These are phyloP conservation scores for Areca catechu DNA, from an alignment of 176 grass and related monocot species.

Conservation along the genomic window DNA sequence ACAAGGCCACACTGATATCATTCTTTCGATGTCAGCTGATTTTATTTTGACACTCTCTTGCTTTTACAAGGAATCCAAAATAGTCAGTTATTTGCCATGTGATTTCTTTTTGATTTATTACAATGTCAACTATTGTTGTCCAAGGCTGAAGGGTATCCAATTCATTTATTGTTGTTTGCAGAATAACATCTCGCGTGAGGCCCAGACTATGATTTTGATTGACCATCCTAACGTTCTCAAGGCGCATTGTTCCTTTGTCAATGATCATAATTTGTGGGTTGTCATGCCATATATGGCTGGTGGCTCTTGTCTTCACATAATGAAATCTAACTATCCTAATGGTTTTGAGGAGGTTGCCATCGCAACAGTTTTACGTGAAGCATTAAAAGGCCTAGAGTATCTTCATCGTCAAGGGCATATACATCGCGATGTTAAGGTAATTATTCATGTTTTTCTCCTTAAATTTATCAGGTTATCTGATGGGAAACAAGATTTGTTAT, in stretches of 20 bases:
- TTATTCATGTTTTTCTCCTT: neutral
- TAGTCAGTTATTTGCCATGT: too few relatives aligned
- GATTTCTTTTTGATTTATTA: too few relatives aligned
- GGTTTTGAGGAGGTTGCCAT: constrained; percentile 75
- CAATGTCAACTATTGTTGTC: too few relatives aligned
- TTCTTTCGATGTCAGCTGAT: too few relatives aligned
- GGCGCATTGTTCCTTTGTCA: constrained; percentile 80
- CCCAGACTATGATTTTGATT: constrained; percentile 85
- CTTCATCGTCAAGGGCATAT: constrained; percentile 88
- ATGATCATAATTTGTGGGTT: constrained; percentile 66
- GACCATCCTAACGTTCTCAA: constrained; percentile 91
- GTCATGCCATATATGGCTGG: constrained; percentile 93
- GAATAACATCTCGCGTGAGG: constrained; percentile 89
- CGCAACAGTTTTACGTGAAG: constrained; percentile 74
- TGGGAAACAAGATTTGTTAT: too few relatives aligned
- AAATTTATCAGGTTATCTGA: too few relatives aligned
- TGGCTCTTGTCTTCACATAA: constrained; percentile 93
- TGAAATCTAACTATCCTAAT: constrained; percentile 68
- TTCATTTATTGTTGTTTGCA: constrained; percentile 22
- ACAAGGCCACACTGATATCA: too few relatives aligned
- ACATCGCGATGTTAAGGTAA: constrained; percentile 94
- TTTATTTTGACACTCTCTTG: too few relatives aligned
- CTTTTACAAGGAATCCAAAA: too few relatives aligned
- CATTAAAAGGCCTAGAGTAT: constrained; percentile 80
- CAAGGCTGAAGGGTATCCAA: too few relatives aligned